Conservation (phyloP, 2,329 filamentous ascomycete genomes). For the Aureobasidium pullulans region DNA sequence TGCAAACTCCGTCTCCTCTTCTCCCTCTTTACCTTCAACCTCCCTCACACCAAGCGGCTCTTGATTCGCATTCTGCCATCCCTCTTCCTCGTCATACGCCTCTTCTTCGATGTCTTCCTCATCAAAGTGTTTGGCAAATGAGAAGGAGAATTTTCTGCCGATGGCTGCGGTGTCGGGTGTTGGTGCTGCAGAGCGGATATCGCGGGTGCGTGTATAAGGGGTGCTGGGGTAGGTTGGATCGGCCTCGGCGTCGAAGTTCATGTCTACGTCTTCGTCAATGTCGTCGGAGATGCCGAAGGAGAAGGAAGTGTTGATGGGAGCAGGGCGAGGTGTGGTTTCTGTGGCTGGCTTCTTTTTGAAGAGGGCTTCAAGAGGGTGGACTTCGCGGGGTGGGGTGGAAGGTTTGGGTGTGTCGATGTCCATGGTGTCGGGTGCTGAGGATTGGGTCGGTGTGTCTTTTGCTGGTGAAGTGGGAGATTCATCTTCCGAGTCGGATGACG, state of each 20-base stretch:
- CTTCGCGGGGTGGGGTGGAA: constrained; percentile 22
- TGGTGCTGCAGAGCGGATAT: constrained; percentile 78
- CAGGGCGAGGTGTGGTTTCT: constrained; percentile 32
- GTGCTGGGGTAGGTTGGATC: constrained; percentile 56
- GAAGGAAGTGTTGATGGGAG: constrained; percentile 53
- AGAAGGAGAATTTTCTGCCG: constrained; percentile 54
- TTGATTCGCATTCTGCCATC: neutral
- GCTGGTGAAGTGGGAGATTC: neutral
- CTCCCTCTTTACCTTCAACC: constrained; percentile 19
- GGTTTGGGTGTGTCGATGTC: neutral
- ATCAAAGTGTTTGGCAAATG: constrained; percentile 27
- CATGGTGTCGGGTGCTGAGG: neutral
- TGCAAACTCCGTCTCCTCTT: constrained; percentile 49
- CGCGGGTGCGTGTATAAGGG: constrained; percentile 68
- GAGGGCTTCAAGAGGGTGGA: constrained; percentile 85
- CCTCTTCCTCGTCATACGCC: constrained; percentile 18
- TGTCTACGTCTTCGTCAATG: constrained; percentile 8
- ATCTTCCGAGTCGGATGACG: neutral
- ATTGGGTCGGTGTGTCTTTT: too few relatives aligned
- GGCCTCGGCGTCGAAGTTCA: constrained; percentile 14
- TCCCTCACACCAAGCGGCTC: constrained; percentile 12
- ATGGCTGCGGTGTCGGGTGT: constrained; percentile 89
- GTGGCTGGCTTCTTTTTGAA: constrained; percentile 58
- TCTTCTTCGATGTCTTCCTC: constrained; percentile 42
- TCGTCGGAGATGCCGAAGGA: constrained; percentile 59